phyloP scores from a whole-genome alignment of 768 basidiomycete species.

The Hysterangium stoloniferum region DNA sequence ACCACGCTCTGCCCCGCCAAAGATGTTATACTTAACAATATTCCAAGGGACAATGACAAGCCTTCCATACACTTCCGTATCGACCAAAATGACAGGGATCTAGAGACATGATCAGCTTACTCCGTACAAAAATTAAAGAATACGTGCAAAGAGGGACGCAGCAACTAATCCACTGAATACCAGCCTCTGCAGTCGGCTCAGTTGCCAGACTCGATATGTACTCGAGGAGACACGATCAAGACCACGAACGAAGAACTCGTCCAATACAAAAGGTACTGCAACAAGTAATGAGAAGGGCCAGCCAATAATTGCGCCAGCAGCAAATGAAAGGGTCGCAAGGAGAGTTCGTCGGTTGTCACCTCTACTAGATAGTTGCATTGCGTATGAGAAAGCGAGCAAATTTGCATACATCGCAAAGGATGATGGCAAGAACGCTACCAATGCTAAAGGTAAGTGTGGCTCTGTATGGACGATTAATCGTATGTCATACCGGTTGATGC shows the following conservation, averaged over 20 bases:
- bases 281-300: slow-evolving; percentile 96
- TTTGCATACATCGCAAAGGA: slow-evolving; percentile 91
- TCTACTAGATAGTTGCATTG: slow-evolving; percentile 49
- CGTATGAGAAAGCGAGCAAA: slow-evolving; percentile 69
- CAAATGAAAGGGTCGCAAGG: slow-evolving; percentile 62
- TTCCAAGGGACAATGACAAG: slow-evolving; percentile 83
- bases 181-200: slow-evolving; percentile 53
- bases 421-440: slow-evolving; percentile 84
- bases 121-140: background rate
- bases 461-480: background rate
- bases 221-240: slow-evolving; percentile 52
- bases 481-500: slow-evolving; percentile 62
- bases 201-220: slow-evolving; percentile 43
- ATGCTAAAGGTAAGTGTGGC: slow-evolving; percentile 12
- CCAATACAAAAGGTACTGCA: slow-evolving; percentile 81
- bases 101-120: slow-evolving; percentile 24
- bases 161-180: slow-evolving; percentile 47
- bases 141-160: slow-evolving; percentile 53
- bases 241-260: slow-evolving; percentile 77
- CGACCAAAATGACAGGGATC: slow-evolving; percentile 79
- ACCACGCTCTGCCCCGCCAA: slow-evolving; percentile 69
- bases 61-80: slow-evolving; percentile 81
- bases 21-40: slow-evolving; percentile 89
- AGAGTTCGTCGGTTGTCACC: slow-evolving; percentile 49
- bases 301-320: slow-evolving; percentile 79